These are phyloP conservation scores for Pulicaria dysenterica DNA, from an alignment of 129 eudicot genomes.

Conservation along the genomic window DNA sequence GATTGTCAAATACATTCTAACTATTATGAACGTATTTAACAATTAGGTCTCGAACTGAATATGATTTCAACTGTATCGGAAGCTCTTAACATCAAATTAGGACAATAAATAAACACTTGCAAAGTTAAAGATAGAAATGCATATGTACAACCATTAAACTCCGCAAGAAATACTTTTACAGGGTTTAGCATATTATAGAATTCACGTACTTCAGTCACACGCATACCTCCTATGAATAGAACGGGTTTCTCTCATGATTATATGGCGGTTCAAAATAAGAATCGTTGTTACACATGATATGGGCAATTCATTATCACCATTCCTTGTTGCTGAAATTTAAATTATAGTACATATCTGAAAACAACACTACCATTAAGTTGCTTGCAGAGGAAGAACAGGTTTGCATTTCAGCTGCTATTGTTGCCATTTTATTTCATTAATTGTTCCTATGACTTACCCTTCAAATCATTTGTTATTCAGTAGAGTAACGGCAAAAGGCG, in stretches of 20 bases:
- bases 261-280: slow-evolving; percentile 75
- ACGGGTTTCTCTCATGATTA: slow-evolving; percentile 73
- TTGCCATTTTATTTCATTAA: slow-evolving; percentile 11
- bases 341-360: slow-evolving; percentile 46
- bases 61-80: too few species aligned
- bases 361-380: slow-evolving; percentile 59
- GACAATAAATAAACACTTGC: too few species aligned
- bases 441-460: background rate
- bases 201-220: background rate
- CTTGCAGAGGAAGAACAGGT: slow-evolving; percentile 95
- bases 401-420: slow-evolving; percentile 5
- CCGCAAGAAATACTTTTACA: slow-evolving; percentile 86
- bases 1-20: slow-evolving; percentile 23
- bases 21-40: slow-evolving; percentile 38
- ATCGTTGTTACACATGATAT: slow-evolving; percentile 91
- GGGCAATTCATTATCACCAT: slow-evolving; percentile 79
- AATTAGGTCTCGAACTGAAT: too few species aligned
- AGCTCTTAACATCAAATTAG: too few species aligned
- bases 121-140: slow-evolving; percentile 75
- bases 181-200: slow-evolving; percentile 45
- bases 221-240: slow-evolving; percentile 54
- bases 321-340: slow-evolving; percentile 41
- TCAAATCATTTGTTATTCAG: slow-evolving; percentile 41
- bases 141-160: slow-evolving; percentile 84
- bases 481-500: slow-evolving; percentile 79